Percentiles rank a stretch among this genome's conserved stretches.
Conservation (phyloP, 768 basidiomycete species). For the Rhodotorula diobovata region DNA sequence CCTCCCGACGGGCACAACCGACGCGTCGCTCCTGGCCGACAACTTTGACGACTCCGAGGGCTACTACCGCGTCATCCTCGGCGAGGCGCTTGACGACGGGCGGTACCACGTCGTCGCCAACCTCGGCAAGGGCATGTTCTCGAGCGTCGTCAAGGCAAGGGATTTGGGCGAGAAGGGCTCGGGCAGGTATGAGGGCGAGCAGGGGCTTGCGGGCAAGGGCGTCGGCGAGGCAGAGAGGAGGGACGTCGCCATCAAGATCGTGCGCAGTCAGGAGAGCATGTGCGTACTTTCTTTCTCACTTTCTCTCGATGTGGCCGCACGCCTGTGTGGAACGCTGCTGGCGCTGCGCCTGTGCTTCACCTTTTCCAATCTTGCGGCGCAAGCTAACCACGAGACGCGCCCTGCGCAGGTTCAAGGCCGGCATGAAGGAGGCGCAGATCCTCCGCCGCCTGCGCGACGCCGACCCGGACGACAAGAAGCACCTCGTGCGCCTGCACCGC, state of each 20-base stretch:
- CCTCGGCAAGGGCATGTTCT: constrained; percentile 99
- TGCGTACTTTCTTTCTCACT: constrained; percentile 50
- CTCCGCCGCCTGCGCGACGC: constrained; percentile 78
- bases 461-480: constrained; percentile 95
- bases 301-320: too few species aligned
- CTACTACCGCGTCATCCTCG: constrained; percentile 88
- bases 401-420: constrained; percentile 77
- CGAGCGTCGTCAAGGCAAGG: constrained; percentile 86
- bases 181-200: constrained; percentile 73
- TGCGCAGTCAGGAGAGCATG: constrained; percentile 94
- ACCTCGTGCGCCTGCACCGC: constrained; percentile 82
- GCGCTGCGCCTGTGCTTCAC: too few species aligned
- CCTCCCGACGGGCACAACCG: constrained; percentile 5
- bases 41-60: constrained; percentile 90
- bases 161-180: constrained; percentile 50
- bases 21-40: constrained; percentile 56
- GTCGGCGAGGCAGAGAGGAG: constrained; percentile 53
- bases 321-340: too few species aligned
- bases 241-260: constrained; percentile 97
- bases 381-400: background rate
- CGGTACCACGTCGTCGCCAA: constrained; percentile 91
- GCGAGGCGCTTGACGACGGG: constrained; percentile 85
- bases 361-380: too few species aligned
- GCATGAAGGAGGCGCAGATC: constrained; percentile 84
- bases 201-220: constrained; percentile 56